Evolutionary conservation across 2,329 filamentous ascomycete species (phyloP), one percentile per base, ranked within the genome.

Genomic region (Chaetothyriales sp.): DNA sequence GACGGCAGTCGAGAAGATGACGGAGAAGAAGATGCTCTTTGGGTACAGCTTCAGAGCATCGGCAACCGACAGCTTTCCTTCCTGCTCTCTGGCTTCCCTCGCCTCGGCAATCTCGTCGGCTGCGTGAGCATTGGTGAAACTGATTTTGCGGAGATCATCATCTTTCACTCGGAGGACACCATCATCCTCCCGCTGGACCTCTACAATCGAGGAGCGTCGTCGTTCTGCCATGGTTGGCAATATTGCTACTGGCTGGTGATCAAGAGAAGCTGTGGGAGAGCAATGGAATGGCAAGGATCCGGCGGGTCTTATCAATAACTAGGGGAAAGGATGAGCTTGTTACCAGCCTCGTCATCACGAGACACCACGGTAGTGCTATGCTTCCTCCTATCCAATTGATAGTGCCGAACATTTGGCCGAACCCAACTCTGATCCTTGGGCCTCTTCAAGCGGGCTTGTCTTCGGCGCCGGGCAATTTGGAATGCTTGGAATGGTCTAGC

Each of bases 1-100:
- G 63, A 94, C 92, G 65, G 85, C 89, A 0, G 86, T 89, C 19
- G 84, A 89, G 67, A 95, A 89, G 54, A 94, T 72, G 49, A 94
- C 63, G 60, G 83, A 88, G 86, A 87, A 95, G 22, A 73, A 76
- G 52, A 94, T 82, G 18, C 88, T 89, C 71, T 94, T 90, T 54
- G 86, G 88, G 64, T 94, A 95, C 22, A 92, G 75, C 63, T 74
- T 80, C 65, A 94, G 75, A 55, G 86, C 88, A 70, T 94, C 80
- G 64, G 77, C 63, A 18, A 76, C 40, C 19, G 48, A 46, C 48
- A 56, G 22, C 10, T 33, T 28, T 18, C 54, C 46, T 47, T 56
- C 54, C 9, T 44, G 46, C n/a, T 46, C 43, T 18, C 48, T 46
- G 10, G 51, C 51, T 5, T 48, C 46, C 37, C 51, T 52, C 5